Evolutionary conservation across 495 filamentous ascomycete genomes (phyloP).

Genomic region (Xylaria intraflava): DNA sequence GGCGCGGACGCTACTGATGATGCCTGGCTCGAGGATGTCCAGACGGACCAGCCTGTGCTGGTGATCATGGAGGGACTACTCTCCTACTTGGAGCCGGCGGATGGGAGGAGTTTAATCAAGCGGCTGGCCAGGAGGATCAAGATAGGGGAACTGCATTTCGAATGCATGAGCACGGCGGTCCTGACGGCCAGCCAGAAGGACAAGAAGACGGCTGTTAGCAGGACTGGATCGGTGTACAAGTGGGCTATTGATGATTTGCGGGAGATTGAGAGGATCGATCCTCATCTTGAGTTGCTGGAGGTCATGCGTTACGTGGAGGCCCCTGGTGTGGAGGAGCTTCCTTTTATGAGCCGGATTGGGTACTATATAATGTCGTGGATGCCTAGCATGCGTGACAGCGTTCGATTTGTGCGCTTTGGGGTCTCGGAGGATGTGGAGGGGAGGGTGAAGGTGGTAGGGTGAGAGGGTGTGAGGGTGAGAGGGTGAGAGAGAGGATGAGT

Average conservation of each 20-base stretch:
- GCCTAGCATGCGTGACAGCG: background rate
- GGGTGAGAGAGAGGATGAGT: too few species aligned
- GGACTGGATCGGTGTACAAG: constrained; percentile 5
- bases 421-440: background rate
- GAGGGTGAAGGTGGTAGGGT: too few species aligned
- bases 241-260: constrained; percentile 6
- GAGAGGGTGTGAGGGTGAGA: too few species aligned
- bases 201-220: background rate
- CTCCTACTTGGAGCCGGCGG: constrained; percentile 3
- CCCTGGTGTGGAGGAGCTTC: constrained; percentile 5
- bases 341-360: background rate
- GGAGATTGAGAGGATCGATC: constrained; percentile 5
- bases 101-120: background rate
- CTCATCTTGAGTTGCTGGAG: background rate
- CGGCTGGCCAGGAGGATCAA: constrained; percentile 3
- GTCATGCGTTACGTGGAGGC: constrained; percentile 1
- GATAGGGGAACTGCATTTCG: constrained; percentile 7
- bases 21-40: constrained; percentile 5
- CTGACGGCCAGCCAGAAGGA: background rate
- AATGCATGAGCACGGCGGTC: constrained; percentile 1
- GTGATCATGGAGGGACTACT: constrained; percentile 13
- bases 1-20: background rate
- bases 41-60: background rate
- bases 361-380: constrained; percentile 8
- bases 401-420: constrained; percentile 3